phyloP scores from a whole-genome alignment of 2,329 filamentous ascomycete species.

The Xylaria sp. region DNA sequence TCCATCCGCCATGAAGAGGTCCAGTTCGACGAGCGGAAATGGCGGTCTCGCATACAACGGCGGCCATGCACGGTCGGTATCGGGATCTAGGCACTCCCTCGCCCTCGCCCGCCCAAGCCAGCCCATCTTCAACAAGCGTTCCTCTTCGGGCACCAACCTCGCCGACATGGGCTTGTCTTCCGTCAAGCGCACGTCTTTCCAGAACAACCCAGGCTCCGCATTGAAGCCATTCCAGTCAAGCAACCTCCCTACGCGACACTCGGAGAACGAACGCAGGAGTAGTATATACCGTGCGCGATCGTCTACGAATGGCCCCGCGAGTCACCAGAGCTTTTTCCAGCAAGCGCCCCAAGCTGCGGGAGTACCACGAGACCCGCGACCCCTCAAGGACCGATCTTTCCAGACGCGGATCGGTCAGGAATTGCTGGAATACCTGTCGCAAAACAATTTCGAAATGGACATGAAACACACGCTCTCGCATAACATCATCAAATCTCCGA shows the following conservation, averaged over 20 bases:
- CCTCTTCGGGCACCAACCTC: constrained; percentile 81
- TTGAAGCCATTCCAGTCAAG: constrained; percentile 75
- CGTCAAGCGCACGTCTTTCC: constrained; percentile 81
- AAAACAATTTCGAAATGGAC: constrained; percentile 96
- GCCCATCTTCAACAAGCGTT: constrained; percentile 83
- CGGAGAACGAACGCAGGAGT: constrained; percentile 70
- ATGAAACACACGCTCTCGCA: constrained; percentile 94
- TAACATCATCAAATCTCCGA: constrained; percentile 91
- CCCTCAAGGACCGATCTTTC: constrained; percentile 79
- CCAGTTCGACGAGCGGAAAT: constrained; percentile 75
- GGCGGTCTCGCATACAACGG: constrained; percentile 67
- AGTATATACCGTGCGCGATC: constrained; percentile 79
- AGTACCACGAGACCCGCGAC: constrained; percentile 84
- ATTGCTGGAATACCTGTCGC: constrained; percentile 86
- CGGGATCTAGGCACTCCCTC: constrained; percentile 83
- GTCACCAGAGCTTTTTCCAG: constrained; percentile 93
- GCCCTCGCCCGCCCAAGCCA: constrained; percentile 83
- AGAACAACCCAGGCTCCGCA: constrained; percentile 62
- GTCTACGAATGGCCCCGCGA: constrained; percentile 69
- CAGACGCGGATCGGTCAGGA: constrained; percentile 86
- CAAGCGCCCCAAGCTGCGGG: constrained; percentile 81
- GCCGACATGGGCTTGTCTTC: constrained; percentile 82
- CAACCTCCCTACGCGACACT: constrained; percentile 50
- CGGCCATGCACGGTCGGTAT: constrained; percentile 81
- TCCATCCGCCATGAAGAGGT: constrained; percentile 91